Conservation (phyloP, 129 eudicot genomes). For the Scalesia atractyloides region DNA sequence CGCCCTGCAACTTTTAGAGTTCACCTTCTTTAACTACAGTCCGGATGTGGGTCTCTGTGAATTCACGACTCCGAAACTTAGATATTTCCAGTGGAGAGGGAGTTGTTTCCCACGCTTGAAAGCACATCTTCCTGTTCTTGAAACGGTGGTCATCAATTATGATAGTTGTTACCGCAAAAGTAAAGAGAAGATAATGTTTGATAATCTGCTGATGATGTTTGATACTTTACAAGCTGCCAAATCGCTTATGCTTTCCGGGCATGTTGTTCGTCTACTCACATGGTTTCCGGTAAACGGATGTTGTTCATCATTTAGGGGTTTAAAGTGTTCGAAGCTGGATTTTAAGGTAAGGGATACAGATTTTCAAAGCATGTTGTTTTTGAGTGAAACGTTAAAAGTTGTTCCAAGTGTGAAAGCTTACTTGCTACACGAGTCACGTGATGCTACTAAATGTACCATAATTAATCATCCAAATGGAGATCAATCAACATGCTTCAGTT, state of each 20-base stretch:
- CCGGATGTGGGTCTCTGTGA: not conserved
- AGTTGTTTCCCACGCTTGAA: not conserved
- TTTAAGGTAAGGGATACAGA: not conserved
- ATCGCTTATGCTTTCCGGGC: not conserved
- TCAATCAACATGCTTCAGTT: no score
- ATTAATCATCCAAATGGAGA: not conserved
- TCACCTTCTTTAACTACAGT: not conserved
- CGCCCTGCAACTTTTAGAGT: not conserved
- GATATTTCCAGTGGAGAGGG: not conserved
- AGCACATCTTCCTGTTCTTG: slow-evolving; percentile 18
- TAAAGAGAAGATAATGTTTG: slow-evolving; percentile 1
- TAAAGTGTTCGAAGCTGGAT: slow-evolving; percentile 22
- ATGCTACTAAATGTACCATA: not conserved
- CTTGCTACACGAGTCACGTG: slow-evolving; percentile 8
- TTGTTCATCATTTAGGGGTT: not conserved
- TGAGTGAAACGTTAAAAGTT: not conserved
- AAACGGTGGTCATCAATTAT: not conserved
- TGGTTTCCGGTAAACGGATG: not conserved
- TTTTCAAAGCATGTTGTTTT: no score
- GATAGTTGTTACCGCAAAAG: not conserved
- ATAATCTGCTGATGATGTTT: not conserved
- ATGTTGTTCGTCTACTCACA: not conserved
- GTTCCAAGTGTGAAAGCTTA: not conserved
- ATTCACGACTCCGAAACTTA: slow-evolving; percentile 7
- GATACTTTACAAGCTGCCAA: not conserved